Evolutionary conservation across 805 yeast genomes (phyloP).

Genomic region (Hagleromyces aurorensis): DNA sequence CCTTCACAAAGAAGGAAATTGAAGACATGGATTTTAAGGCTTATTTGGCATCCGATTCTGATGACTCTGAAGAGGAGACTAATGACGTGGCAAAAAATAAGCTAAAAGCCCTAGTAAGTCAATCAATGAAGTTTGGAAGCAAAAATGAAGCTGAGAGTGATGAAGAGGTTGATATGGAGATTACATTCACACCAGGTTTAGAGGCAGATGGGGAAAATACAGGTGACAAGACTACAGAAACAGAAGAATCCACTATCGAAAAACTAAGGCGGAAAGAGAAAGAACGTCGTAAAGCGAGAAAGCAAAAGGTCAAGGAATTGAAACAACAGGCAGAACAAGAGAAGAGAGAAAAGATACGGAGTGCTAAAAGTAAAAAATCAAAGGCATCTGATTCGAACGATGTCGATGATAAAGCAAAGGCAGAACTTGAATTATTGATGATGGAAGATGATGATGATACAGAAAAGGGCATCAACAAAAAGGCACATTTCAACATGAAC

Average conservation of each 20-base stretch:
- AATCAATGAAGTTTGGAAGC: conserved; percentile 30
- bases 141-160: conserved; percentile 36
- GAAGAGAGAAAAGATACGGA: conserved; percentile 37
- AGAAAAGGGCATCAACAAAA: conserved; percentile 29
- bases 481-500: conserved; percentile 71
- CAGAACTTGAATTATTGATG: conserved; percentile 67
- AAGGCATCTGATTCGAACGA: conserved; percentile 18
- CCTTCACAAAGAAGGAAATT: conserved; percentile 80
- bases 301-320: conserved; percentile 62
- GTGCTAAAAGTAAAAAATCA: conserved; percentile 22
- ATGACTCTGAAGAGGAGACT: conserved; percentile 40
- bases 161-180: conserved; percentile 83
- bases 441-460: conserved; percentile 50
- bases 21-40: conserved; percentile 91
- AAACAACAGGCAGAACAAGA: conserved; percentile 45
- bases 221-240: conserved; percentile 33
- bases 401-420: conserved; percentile 38
- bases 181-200: conserved; percentile 88
- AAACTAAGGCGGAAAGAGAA: conserved; percentile 80
- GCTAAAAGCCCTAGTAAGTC: conserved; percentile 51
- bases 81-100: conserved; percentile 41
- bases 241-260: conserved; percentile 68
- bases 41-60: conserved; percentile 76
- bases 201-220: conserved; percentile 34
- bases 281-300: conserved; percentile 82